phyloP scores from a whole-genome alignment of 2,329 filamentous ascomycete species.

The Fusarium succisae region DNA sequence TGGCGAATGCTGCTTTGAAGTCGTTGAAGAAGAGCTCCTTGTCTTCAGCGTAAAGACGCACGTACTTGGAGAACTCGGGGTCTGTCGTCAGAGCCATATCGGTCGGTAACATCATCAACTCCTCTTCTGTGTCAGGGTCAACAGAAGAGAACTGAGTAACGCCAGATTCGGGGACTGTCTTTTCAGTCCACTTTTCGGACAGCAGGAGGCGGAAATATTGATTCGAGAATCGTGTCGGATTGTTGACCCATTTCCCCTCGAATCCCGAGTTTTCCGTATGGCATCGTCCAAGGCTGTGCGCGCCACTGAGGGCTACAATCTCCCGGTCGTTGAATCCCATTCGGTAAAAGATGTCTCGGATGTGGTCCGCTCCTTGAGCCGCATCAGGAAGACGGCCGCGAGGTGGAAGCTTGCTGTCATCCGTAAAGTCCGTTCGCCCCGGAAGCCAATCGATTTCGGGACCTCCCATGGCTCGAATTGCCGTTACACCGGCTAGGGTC shows the following conservation, averaged over 20 bases:
- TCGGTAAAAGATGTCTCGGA: constrained; percentile 1
- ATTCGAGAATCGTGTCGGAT: constrained; percentile 7
- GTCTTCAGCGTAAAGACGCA: neutral
- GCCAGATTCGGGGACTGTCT: neutral
- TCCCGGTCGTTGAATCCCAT: constrained; percentile 7
- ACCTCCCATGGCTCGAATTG: neutral
- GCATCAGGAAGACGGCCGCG: constrained; percentile 7
- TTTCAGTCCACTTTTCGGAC: neutral
- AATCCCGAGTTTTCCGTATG: constrained; percentile 10
- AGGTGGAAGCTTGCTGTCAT: constrained; percentile 9
- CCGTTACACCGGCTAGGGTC: neutral
- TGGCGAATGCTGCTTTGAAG: neutral
- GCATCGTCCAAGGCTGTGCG: constrained; percentile 1
- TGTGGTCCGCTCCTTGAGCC: constrained; percentile 3
- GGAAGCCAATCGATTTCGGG: neutral
- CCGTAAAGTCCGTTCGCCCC: constrained; percentile 1
- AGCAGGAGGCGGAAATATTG: constrained; percentile 7
- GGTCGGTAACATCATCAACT: constrained; percentile 12
- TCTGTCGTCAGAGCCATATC: constrained; percentile 4
- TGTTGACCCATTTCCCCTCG: constrained; percentile 6
- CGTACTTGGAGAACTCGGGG: neutral
- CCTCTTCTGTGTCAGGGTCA: constrained; percentile 1
- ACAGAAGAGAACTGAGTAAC: neutral
- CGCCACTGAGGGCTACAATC: constrained; percentile 2
- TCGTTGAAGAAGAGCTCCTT: constrained; percentile 2